Conservation (phyloP, 495 filamentous ascomycete genomes). For the Daldinia concentrica region DNA sequence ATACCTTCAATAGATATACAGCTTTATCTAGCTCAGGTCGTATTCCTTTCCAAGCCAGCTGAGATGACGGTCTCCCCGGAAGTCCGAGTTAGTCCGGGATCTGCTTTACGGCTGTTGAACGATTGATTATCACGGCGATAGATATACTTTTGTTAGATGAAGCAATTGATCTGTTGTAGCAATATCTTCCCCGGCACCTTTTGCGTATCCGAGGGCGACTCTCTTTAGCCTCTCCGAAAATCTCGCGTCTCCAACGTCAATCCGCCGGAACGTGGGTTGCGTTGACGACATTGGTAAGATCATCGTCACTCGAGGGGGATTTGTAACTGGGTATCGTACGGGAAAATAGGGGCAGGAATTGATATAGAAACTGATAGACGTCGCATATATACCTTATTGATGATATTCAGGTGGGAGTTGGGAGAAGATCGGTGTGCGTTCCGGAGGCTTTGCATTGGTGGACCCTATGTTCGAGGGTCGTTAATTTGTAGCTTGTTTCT, state of each 20-base stretch:
- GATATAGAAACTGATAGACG: neutral
- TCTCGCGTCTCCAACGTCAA: constrained; percentile 9
- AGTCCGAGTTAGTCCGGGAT: neutral
- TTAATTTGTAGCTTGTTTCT: neutral
- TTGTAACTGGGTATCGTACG: neutral
- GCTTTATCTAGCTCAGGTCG: neutral
- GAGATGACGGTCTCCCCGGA: neutral
- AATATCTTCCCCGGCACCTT: neutral
- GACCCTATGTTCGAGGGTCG: neutral
- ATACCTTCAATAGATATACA: neutral
- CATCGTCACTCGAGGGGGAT: constrained; percentile 1
- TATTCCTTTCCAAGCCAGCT: neutral
- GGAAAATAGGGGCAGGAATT: neutral
- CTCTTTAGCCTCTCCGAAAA: constrained; percentile 5
- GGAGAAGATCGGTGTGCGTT: neutral
- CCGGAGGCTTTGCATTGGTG: neutral
- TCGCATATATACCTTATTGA: neutral
- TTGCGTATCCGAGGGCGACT: neutral
- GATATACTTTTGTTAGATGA: neutral
- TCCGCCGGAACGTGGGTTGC: constrained; percentile 20
- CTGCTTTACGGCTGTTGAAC: neutral
- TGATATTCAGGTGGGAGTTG: neutral
- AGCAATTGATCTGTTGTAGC: constrained; percentile 5
- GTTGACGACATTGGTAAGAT: constrained; percentile 32
- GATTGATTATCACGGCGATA: neutral